Base-by-base conservation (phyloP, 305 asterid species). In the Rubia peregrina region DNA sequence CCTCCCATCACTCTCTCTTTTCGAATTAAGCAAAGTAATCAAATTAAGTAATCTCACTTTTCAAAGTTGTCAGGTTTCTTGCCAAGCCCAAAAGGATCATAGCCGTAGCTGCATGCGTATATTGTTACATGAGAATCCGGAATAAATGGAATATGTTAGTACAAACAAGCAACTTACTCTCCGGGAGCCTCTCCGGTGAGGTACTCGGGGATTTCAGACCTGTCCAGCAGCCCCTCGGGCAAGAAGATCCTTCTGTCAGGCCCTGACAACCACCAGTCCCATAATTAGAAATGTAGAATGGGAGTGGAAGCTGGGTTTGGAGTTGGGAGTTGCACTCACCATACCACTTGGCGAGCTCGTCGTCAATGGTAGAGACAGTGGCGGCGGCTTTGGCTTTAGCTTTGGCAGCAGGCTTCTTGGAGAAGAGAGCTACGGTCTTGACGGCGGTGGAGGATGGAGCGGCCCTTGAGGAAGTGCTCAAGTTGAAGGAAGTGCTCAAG, bases 261-360 rank as follows among this genome's bases (percentile, higher is more conserved):
- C 10, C 98, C 98, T 92, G 89, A 43, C 3, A 11, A 24, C 14
- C 0, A 24, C 26, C 26, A 24, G 26, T 24, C 26, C 26, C 26
- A 24, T 24, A 24, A 24, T 24, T 24, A 24, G 26, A 24, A 24
- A 24, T 24, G 26, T 24, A 24, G 26, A 24, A 1, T n/a, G n/a
- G n/a, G n/a, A n/a, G n/a, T n/a, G n/a, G n/a, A n/a, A n/a, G n/a
- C n/a, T n/a, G n/a, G n/a, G 26, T 24, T 24, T 1, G 40, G 3
- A 6, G 24, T 4, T 1, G 22, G 62, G 36, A 53, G 8, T 67
- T 60, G 60, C 14, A 85, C 98, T 83, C 76, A 92, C 98, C 98
- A 71, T 91, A 93, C 98, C 98, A 93, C 96, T 93, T 93, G 87
- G 98, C 89, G 80, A 93, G 97, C 95, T 93, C 98, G 30, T 93